Percentiles rank a stretch among this genome's conserved stretches.
Conservation (phyloP, 495 filamentous ascomycete genomes). For the Xylaria intraflava region DNA sequence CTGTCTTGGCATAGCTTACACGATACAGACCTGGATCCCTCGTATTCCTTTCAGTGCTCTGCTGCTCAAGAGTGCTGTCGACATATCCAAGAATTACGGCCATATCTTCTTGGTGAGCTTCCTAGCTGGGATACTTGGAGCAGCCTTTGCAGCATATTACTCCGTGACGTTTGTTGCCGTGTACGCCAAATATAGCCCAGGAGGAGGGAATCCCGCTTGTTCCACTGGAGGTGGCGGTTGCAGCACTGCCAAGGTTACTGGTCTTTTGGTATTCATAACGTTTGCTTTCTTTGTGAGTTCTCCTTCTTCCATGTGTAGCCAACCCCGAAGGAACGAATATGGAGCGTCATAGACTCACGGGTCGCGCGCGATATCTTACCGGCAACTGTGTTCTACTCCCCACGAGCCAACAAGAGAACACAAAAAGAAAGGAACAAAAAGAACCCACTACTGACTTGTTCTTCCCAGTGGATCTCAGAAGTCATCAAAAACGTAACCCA, state of each 20-base stretch:
- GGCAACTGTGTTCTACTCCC: too few relatives aligned
- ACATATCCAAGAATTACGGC: constrained; percentile 73
- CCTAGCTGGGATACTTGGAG: constrained; percentile 65
- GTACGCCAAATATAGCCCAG: constrained; percentile 75
- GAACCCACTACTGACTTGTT: not conserved
- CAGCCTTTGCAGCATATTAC: constrained; percentile 65
- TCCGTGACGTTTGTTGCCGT: constrained; percentile 55
- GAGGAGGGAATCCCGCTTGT: constrained; percentile 60
- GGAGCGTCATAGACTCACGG: too few relatives aligned
- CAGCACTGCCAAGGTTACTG: constrained; percentile 68
- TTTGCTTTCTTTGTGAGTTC: constrained; percentile 48
- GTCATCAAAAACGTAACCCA: constrained; percentile 91
- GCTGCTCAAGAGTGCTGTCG: constrained; percentile 83
- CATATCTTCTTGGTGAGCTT: constrained; percentile 83
- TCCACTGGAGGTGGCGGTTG: constrained; percentile 57
- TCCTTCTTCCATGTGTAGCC: not conserved
- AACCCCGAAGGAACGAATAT: too few relatives aligned
- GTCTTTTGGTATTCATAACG: constrained; percentile 76
- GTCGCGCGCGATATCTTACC: too few relatives aligned
- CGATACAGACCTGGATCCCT: constrained; percentile 68
- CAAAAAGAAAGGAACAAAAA: too few relatives aligned
- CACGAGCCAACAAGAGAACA: too few relatives aligned
- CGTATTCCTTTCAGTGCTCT: constrained; percentile 84
- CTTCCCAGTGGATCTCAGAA: constrained; percentile 82
- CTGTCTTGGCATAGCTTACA: not conserved